A percentile compares a stretch with the other conserved stretches of the same genome.
Evolutionary conservation across 2,329 filamentous ascomycete species (phyloP).

Genomic region (Pestalotiopsis fici): DNA sequence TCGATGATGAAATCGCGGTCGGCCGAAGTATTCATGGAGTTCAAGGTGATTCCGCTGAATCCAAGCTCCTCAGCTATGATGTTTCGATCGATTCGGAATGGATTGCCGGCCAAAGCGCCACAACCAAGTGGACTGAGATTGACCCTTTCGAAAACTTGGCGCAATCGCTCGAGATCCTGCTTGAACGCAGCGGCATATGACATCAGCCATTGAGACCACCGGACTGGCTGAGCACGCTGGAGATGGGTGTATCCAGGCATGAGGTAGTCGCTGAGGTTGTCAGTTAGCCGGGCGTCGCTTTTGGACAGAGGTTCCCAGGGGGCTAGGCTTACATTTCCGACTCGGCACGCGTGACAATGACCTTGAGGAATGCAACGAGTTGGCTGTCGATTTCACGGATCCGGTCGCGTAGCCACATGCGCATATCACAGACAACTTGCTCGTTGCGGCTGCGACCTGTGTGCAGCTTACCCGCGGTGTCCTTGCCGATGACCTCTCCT

Average conservation of each 20-base stretch:
- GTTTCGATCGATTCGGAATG: slow-evolving; percentile 72
- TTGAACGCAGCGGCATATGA: slow-evolving; percentile 68
- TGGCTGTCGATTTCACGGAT: slow-evolving; percentile 69
- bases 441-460: slow-evolving; percentile 88
- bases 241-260: slow-evolving; percentile 81
- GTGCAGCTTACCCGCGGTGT: slow-evolving; percentile 85
- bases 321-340: slow-evolving; percentile 53
- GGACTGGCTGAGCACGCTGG: slow-evolving; percentile 71
- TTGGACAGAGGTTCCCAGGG: slow-evolving; percentile 11
- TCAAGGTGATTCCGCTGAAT: slow-evolving; percentile 68
- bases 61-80: slow-evolving; percentile 74
- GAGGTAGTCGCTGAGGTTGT: slow-evolving; percentile 47
- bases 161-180: slow-evolving; percentile 67
- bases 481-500: slow-evolving; percentile 84
- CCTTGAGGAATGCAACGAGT: slow-evolving; percentile 69
- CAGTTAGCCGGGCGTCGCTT: slow-evolving; percentile 14
- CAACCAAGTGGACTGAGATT: slow-evolving; percentile 67
- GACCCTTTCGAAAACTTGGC: slow-evolving; percentile 65
- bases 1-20: slow-evolving; percentile 85
- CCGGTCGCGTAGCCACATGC: slow-evolving; percentile 81
- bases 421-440: slow-evolving; percentile 88
- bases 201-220: slow-evolving; percentile 76
- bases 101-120: slow-evolving; percentile 74
- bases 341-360: slow-evolving; percentile 66
- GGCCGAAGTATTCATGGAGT: slow-evolving; percentile 71